Percentiles rank a stretch among this genome's conserved stretches.
These are phyloP conservation scores for Sclerotinia spermophila DNA, from an alignment of 2,329 filamentous ascomycete species.

Conservation along the genomic window DNA sequence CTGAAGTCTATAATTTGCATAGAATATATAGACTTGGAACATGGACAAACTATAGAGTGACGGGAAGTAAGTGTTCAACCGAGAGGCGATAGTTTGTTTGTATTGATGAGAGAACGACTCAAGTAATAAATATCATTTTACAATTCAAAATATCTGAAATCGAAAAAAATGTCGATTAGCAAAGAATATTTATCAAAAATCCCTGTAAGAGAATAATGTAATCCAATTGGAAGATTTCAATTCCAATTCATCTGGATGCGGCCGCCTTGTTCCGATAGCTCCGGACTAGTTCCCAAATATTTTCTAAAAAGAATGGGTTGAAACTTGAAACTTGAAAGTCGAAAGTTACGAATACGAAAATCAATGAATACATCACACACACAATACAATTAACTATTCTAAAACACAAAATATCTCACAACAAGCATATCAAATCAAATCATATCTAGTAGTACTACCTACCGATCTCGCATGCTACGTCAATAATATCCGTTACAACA, in stretches of 20 bases:
- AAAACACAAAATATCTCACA: slow-evolving; percentile 7
- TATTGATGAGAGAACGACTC: neutral
- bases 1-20: neutral
- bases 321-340: neutral
- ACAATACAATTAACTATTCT: neutral
- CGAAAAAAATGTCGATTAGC: neutral
- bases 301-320: neutral
- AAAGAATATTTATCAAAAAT: slow-evolving; percentile 5
- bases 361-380: neutral
- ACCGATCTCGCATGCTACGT: neutral
- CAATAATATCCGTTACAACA: neutral
- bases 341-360: neutral
- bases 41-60: neutral
- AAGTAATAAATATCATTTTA: neutral
- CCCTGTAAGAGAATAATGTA: neutral
- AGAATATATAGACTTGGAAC: neutral
- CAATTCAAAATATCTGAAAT: slow-evolving; percentile 1
- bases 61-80: neutral
- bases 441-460: neutral
- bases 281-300: neutral
- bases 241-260: neutral
- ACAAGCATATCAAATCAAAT: neutral
- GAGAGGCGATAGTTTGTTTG: neutral
- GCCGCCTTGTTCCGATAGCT: neutral
- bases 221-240: slow-evolving; percentile 7